Evolutionary conservation across 768 basidiomycete species (phyloP).

Genomic region (Tylopilus rubrobrunneus): DNA sequence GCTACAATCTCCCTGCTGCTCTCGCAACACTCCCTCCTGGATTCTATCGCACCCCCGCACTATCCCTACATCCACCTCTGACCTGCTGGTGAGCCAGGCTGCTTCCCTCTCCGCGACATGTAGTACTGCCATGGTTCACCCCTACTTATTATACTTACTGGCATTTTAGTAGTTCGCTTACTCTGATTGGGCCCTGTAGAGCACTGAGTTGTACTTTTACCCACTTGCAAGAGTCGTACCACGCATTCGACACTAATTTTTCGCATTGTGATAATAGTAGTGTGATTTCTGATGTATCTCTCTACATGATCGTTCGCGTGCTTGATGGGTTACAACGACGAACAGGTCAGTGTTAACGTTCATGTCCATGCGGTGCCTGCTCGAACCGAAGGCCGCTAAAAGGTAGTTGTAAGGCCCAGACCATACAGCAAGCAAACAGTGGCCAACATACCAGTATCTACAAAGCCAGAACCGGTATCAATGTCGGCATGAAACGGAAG

Average conservation of each 20-base stretch:
- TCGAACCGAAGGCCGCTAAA: slow-evolving; percentile 85
- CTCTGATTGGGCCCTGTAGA: slow-evolving; percentile 29
- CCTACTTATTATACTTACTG: slow-evolving; percentile 30
- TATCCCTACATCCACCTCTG: slow-evolving; percentile 6
- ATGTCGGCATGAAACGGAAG: not conserved
- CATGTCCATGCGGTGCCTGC: slow-evolving; percentile 69
- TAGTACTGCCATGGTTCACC: slow-evolving; percentile 19
- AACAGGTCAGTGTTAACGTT: slow-evolving; percentile 21
- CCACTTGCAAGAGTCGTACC: slow-evolving; percentile 24
- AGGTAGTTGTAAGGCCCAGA: slow-evolving; percentile 3
- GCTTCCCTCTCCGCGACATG: slow-evolving; percentile 5
- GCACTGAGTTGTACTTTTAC: slow-evolving; percentile 31
- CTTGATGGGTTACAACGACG: not conserved
- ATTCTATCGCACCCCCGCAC: slow-evolving; percentile 17
- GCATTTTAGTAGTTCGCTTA: slow-evolving; percentile 33
- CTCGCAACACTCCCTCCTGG: slow-evolving; percentile 25
- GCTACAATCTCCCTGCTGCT: slow-evolving; percentile 26
- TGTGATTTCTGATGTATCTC: slow-evolving; percentile 8
- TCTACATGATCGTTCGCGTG: slow-evolving; percentile 5
- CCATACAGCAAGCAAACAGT: not conserved
- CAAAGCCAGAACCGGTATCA: slow-evolving; percentile 10
- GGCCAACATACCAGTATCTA: slow-evolving; percentile 46
- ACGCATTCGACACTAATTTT: slow-evolving; percentile 13
- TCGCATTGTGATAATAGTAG: slow-evolving; percentile 6
- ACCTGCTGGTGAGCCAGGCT: slow-evolving; percentile 16